Percentiles rank a stretch among this genome's conserved stretches.
phyloP scores from a whole-genome alignment of 176 grass and related monocot genomes.

The Leersia perrieri region DNA sequence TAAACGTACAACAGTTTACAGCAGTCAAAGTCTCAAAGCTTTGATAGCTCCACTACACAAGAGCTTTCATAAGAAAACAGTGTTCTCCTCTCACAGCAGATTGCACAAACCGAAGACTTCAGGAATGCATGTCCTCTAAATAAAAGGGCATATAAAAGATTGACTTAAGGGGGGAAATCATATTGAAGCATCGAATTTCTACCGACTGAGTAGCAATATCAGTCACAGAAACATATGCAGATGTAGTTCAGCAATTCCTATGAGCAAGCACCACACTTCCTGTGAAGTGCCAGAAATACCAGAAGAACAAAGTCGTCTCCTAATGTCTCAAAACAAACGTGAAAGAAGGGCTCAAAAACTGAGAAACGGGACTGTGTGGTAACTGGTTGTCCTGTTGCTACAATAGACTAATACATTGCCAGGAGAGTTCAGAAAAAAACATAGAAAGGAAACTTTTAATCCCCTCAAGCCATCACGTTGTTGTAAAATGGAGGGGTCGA shows the following conservation, averaged over 20 bases:
- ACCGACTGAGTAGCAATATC: neutral
- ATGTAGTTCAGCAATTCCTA: neutral
- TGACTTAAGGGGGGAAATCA: too few species aligned
- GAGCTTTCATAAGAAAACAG: too few species aligned
- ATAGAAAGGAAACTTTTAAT: slow-evolving; percentile 12
- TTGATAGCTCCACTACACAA: too few species aligned
- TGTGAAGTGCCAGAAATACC: neutral
- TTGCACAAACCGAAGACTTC: too few species aligned
- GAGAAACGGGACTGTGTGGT: too few species aligned
- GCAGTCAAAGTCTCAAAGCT: too few species aligned
- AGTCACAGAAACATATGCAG: neutral
- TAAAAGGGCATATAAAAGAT: too few species aligned
- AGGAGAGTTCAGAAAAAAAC: slow-evolving; percentile 5
- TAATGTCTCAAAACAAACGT: neutral
- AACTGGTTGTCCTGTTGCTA: neutral
- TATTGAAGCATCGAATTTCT: neutral
- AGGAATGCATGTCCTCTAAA: too few species aligned
- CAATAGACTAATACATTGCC: neutral
- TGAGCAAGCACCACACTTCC: neutral
- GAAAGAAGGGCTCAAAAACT: too few species aligned
- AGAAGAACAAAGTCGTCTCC: neutral
- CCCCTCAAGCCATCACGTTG: neutral
- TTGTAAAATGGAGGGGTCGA: slow-evolving; percentile 19
- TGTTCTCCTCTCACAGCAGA: too few species aligned
- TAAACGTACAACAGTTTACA: too few species aligned